Conservation (phyloP, 805 yeast genomes). For the Tetrapisispora iriomotensis region DNA sequence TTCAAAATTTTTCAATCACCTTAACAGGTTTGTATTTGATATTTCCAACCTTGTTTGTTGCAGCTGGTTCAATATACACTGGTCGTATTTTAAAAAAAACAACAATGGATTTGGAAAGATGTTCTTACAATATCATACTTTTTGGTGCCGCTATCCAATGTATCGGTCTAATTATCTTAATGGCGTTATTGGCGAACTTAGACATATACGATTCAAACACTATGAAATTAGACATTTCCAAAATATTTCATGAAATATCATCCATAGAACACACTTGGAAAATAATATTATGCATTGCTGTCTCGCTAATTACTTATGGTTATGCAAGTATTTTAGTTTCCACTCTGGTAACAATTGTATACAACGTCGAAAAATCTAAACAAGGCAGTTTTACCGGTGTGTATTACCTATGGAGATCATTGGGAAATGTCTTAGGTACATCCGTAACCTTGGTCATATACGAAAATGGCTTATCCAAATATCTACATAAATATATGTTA, state of each 20-base stretch:
- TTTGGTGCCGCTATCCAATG: conserved; percentile 18
- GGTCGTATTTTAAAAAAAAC: conserved; percentile 37
- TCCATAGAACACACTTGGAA: conserved; percentile 19
- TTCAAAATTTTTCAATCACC: conserved; percentile 41
- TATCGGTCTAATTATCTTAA: conserved; percentile 13
- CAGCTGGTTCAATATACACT: conserved; percentile 45
- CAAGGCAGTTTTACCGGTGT: conserved; percentile 43
- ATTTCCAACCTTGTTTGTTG: conserved; percentile 46
- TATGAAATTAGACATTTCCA: conserved; percentile 24
- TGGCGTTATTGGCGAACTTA: conserved; percentile 36
- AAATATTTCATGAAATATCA: conserved; percentile 48
- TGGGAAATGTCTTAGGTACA: conserved; percentile 39
- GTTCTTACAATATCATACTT: conserved; percentile 21
- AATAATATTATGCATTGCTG: conserved; percentile 19
- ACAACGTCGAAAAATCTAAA: conserved; percentile 34
- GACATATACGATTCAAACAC: not conserved
- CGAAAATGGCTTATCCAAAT: conserved; percentile 25
- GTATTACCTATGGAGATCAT: conserved; percentile 40
- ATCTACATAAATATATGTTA: conserved; percentile 28
- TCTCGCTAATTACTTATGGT: conserved; percentile 38
- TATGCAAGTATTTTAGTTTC: conserved; percentile 46
- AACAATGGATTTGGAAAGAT: conserved; percentile 20
- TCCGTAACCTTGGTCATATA: conserved; percentile 34
- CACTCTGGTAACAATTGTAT: conserved; percentile 46
- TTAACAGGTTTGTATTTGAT: conserved; percentile 45